Base-by-base conservation (phyloP, 1,284 basidiomycete species). In the Irpex sp. region DNA sequence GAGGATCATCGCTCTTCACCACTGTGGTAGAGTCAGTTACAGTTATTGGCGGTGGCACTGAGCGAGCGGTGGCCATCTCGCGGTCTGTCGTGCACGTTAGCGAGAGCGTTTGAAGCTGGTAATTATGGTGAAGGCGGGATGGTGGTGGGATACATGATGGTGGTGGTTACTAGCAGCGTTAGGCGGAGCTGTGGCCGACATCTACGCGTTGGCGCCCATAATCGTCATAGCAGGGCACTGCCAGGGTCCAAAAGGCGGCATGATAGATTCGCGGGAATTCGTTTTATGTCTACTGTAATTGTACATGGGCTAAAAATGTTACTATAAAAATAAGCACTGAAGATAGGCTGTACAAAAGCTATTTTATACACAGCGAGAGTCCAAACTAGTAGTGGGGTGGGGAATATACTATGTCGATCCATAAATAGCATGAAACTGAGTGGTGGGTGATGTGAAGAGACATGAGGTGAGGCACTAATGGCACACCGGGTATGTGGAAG, bases 1-100 rank as follows among this genome's bases (percentile, higher is more conserved):
- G 72, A 6, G 50, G 33, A 49, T 72, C 72, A 43, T 68, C 67
- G 7, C 62, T 64, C 17, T 62, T 57, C 0, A 64, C 17, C 17
- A 55, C 49, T n/a, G 43, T 46, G 15, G 43, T 15, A 39, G 50
- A 19, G 13, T 58, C 19, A 43, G 50, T 51, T n/a, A 60, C 36
- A 17, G 58, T 63, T 6, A 57, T 63, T 31, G 62, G 62, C 2
- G 62, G 62, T 33, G 62, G 62, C 9, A 63, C 35, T 4, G 58
- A 35, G 37, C 57, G 58, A 26, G 62, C 58, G 46, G 62, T 49
- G 1, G 50, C 62, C 62, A 63, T 63, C 31, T 33, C 33, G 53
- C 19, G 8, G 5, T 26, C 21, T 26, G 26, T 15, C 6, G 6
- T 33, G 26, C 9, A 35, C 33, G 53, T 35, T 3, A 17, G 8